Base-by-base conservation (phyloP, 768 basidiomycete genomes). In the Tremella yokohamensis region DNA sequence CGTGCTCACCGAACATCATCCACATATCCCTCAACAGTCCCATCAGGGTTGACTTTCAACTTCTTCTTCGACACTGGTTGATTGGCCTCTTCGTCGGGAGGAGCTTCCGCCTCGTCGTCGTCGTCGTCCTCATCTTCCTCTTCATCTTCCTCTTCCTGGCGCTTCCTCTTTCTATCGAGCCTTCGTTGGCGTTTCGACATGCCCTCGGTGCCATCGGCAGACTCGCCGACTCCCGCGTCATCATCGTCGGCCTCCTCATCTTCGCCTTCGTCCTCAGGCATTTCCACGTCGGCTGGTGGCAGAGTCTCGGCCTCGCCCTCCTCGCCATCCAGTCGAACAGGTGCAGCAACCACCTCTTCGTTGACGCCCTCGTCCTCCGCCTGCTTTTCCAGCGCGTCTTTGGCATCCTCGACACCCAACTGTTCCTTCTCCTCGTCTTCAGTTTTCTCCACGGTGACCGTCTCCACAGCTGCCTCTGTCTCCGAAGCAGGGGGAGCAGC, bases 21-120 rank as follows among this genome's bases (percentile, higher is more conserved):
- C 63, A 85, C 86, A 76, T 98, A 93, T 7, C 69, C 69, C 54
- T 93, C 89, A 25, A 97, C 93, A 0, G 90, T 89, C 20, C 93
- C 94, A 72, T 97, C 91, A 8, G 89, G 65, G 68, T 88, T 90
- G 53, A 94, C 87, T 73, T 88, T 89, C 63, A 88, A 76, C 45
- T 85, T 81, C 40, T 82, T 77, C 52, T 73, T 77, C 37, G 80
- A 78, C 29, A 79, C 58, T 3, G 73, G 68, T 49, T 76, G 75
- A 59, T 72, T 65, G 4, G 68, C 74, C 3, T 74, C 77, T 7
- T 69, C 65, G 52, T 69, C 67, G 16, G 77, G 70, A 0, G 75
- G 69, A 9, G 68, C 74, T 22, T 77, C 68, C 12, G 48, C 34
- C 2, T 58, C 66, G 16, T 57, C 66, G 48, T 66, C 73, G 26